Conservation (phyloP, 148 eudicot genomes). For the Nepenthes mirabilis region DNA sequence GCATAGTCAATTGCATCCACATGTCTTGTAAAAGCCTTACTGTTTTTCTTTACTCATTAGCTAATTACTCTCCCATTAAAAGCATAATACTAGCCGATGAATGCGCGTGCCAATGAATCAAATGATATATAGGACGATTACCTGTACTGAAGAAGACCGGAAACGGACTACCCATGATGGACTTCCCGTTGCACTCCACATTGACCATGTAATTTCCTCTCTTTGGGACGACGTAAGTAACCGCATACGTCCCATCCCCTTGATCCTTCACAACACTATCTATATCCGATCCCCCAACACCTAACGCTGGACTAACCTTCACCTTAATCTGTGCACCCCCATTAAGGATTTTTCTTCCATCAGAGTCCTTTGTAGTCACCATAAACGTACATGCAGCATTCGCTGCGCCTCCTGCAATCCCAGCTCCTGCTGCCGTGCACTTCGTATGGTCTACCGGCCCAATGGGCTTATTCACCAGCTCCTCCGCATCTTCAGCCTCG, state of each 20-base stretch:
- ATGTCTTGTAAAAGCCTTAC: too few relatives aligned
- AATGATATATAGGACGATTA: slow-evolving; percentile 9
- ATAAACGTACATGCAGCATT: slow-evolving; percentile 46
- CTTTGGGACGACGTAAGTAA: slow-evolving; percentile 82
- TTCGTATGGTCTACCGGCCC: slow-evolving; percentile 78
- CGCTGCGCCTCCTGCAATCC: slow-evolving; percentile 85
- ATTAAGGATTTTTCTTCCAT: slow-evolving; percentile 50
- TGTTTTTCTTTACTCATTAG: too few relatives aligned
- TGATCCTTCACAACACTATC: slow-evolving; percentile 88
- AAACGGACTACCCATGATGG: slow-evolving; percentile 90
- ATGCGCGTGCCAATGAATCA: neutral
- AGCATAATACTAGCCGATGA: neutral
- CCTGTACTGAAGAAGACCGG: slow-evolving; percentile 98
- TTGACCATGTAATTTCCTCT: slow-evolving; percentile 92
- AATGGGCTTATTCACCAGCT: slow-evolving; percentile 47
- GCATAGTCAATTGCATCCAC: too few relatives aligned
- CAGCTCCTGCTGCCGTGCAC: slow-evolving; percentile 89
- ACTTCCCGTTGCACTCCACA: slow-evolving; percentile 79
- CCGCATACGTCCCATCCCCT: slow-evolving; percentile 83
- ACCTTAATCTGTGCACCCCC: slow-evolving; percentile 74
- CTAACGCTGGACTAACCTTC: slow-evolving; percentile 58
- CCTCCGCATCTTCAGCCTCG: slow-evolving; percentile 46
- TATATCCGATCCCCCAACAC: slow-evolving; percentile 78
- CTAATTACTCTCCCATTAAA: too few relatives aligned
- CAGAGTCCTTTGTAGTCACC: slow-evolving; percentile 73